Evolutionary conservation across 768 basidiomycete genomes (phyloP).

Genomic region (Pleurotus salmoneostramineus): DNA sequence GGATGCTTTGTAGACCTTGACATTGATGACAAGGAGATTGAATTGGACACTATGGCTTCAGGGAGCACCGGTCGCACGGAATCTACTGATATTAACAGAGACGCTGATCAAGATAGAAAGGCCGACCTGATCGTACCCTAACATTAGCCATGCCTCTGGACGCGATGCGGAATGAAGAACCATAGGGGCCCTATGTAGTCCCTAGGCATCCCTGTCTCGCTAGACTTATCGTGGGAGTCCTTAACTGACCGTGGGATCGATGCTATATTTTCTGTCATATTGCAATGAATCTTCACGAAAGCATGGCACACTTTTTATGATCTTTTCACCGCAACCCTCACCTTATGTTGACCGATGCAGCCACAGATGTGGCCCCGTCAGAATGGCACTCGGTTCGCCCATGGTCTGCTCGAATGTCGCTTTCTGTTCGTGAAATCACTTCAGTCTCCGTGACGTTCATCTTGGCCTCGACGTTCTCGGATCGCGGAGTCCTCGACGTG

Average conservation of each 20-base stretch:
- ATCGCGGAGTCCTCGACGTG: slow-evolving; percentile 34
- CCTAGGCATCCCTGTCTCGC: no score
- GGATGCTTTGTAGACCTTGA: neutral
- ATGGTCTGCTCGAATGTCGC: slow-evolving; percentile 68
- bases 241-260: no score
- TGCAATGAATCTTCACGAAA: no score
- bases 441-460: slow-evolving; percentile 84
- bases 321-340: neutral
- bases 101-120: neutral
- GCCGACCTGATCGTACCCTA: neutral
- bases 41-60: neutral
- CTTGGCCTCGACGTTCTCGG: slow-evolving; percentile 51
- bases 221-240: no score
- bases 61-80: neutral
- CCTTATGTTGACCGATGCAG: slow-evolving; percentile 22
- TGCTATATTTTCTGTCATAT: no score
- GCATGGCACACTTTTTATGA: neutral
- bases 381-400: slow-evolving; percentile 74
- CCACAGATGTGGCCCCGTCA: slow-evolving; percentile 17
- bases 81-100: neutral
- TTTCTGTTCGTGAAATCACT: slow-evolving; percentile 75
- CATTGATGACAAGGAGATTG: slow-evolving; percentile 3
- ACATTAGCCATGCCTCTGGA: neutral
- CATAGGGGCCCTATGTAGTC: no score
- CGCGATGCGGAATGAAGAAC: neutral